Evolutionary conservation across 2,329 filamentous ascomycete genomes (phyloP).

Genomic region (Aspergillus pseudoglaucus): DNA sequence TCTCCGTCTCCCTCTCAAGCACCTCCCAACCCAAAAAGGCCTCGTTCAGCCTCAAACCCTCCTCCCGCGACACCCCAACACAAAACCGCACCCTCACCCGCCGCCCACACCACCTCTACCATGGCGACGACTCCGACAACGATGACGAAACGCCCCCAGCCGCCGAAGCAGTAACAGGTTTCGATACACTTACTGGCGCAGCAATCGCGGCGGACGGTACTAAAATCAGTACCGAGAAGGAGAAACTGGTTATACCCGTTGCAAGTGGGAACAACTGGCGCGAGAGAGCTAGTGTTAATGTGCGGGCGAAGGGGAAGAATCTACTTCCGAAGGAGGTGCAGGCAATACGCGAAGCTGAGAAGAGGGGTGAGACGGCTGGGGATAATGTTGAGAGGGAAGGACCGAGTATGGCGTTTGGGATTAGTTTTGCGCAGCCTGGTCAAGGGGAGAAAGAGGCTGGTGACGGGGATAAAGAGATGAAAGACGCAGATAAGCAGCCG

Average conservation of each 20-base stretch:
- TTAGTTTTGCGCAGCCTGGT: conserved; percentile 44
- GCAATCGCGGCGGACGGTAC: conserved; percentile 34
- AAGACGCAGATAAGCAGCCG: conserved; percentile 13
- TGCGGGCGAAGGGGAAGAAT: conserved; percentile 54
- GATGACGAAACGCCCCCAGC: conserved; percentile 30
- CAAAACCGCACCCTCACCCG: conserved; percentile 19
- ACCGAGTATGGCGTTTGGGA: conserved; percentile 47
- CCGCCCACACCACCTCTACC: conserved; percentile 24
- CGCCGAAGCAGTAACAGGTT: conserved; percentile 48
- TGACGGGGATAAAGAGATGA: conserved; percentile 21
- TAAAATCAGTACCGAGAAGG: conserved; percentile 33
- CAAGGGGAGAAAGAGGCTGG: conserved; percentile 3
- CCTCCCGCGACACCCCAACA: conserved; percentile 10
- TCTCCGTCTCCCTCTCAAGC: conserved; percentile 36
- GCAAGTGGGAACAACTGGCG: conserved; percentile 77
- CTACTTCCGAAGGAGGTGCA: conserved; percentile 53
- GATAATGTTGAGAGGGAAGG: conserved; percentile 43
- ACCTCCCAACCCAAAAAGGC: conserved; percentile 27
- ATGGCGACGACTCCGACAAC: conserved; percentile 45
- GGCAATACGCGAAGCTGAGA: conserved; percentile 39
- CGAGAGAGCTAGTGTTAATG: conserved; percentile 34
- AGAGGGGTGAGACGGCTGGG: conserved; percentile 24
- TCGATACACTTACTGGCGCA: conserved; percentile 41
- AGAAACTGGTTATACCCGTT: conserved; percentile 70
- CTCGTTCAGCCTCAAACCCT: conserved; percentile 26